Percentiles rank a stretch among this genome's conserved stretches.
These are phyloP conservation scores for Diaporthe sp. DNA, from an alignment of 2,329 filamentous ascomycete species.

Conservation along the genomic window DNA sequence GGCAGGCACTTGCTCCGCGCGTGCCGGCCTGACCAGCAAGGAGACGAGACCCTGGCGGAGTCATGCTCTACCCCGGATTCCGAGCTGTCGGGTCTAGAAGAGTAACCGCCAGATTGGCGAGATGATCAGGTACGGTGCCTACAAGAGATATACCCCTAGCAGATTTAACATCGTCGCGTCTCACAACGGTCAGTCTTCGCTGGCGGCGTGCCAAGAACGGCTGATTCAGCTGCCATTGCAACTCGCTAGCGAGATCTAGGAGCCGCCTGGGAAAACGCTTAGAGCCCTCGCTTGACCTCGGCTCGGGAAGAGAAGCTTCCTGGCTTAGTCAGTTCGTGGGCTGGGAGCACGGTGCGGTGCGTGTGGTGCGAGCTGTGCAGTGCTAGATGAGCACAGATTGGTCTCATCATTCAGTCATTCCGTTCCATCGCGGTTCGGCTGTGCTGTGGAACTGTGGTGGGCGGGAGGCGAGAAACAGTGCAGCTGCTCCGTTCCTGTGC, in stretches of 20 bases:
- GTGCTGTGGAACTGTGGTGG: conserved; percentile 9
- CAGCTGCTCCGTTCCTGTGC: background rate
- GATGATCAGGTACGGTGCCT: background rate
- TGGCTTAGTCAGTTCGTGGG: conserved; percentile 7
- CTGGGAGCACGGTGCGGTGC: background rate
- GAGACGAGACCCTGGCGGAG: background rate
- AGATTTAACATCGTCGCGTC: background rate
- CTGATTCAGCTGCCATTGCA: conserved; percentile 12
- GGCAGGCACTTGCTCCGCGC: background rate
- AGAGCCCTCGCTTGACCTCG: background rate
- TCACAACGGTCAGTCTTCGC: background rate
- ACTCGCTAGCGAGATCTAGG: background rate
- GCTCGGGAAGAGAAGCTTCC: background rate
- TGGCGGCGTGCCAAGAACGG: conserved; percentile 3
- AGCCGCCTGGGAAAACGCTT: background rate
- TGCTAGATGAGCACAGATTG: conserved; percentile 18
- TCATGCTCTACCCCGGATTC: conserved; percentile 17
- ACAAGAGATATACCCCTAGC: background rate
- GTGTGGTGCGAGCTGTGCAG: background rate
- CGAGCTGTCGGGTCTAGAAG: conserved; percentile 7
- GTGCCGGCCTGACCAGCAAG: background rate
- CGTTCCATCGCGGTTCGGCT: conserved; percentile 18
- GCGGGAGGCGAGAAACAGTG: conserved; percentile 26
- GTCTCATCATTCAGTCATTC: conserved; percentile 32
- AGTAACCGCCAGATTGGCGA: conserved; percentile 1